Evolutionary conservation across 305 asterid species (phyloP).

Genomic region (Fraxinus latifolia): DNA sequence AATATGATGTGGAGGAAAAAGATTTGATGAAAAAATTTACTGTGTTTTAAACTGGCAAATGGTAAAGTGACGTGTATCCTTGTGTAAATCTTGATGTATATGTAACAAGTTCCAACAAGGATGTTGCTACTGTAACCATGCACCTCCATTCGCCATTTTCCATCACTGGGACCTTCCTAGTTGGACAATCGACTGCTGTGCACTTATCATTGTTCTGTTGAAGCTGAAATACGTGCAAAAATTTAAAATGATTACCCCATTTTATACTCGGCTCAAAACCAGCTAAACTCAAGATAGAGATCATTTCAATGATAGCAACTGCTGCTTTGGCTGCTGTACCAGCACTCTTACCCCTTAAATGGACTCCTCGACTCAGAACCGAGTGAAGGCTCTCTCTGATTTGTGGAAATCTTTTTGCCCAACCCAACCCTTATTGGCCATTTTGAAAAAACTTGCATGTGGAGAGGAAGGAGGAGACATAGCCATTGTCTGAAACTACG

Average conservation of each 20-base stretch:
- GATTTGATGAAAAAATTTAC: too few species aligned
- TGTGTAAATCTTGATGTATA: too few species aligned
- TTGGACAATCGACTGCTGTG: slow-evolving; percentile 25
- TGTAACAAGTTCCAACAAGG: too few species aligned
- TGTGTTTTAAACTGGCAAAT: too few species aligned
- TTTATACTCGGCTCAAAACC: slow-evolving; percentile 35
- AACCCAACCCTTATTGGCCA: not conserved
- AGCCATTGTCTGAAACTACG: slow-evolving; percentile 25
- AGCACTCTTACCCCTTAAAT: slow-evolving; percentile 19
- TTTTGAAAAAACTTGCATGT: slow-evolving; percentile 24
- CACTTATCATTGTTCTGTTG: slow-evolving; percentile 15
- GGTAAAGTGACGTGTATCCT: too few species aligned
- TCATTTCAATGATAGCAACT: slow-evolving; percentile 33
- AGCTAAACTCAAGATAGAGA: slow-evolving; percentile 36
- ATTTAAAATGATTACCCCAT: slow-evolving; percentile 27
- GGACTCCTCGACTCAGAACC: not conserved
- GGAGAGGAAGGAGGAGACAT: slow-evolving; percentile 25
- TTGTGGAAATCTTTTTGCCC: slow-evolving; percentile 11
- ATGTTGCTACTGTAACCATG: not conserved
- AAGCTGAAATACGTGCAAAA: slow-evolving; percentile 22
- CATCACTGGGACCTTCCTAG: slow-evolving; percentile 32
- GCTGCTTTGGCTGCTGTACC: slow-evolving; percentile 27
- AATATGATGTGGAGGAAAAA: too few species aligned
- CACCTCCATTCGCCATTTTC: slow-evolving; percentile 45
- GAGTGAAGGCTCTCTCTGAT: not conserved